phyloP scores from a whole-genome alignment of 768 basidiomycete species.

The Tricholoma flavovirens region DNA sequence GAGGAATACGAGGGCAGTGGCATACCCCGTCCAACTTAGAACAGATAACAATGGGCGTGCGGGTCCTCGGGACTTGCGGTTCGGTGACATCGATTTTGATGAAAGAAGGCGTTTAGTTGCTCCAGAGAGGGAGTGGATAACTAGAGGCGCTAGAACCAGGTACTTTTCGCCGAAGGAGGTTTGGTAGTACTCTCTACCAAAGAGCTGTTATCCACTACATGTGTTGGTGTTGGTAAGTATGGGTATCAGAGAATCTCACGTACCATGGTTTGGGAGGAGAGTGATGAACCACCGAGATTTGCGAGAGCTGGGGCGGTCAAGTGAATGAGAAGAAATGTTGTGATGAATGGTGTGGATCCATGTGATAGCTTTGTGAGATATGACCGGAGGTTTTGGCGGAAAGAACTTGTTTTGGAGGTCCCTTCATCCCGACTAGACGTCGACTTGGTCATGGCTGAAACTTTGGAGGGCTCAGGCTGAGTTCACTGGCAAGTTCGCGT shows the following conservation, averaged over 20 bases:
- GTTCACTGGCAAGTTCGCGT: too few relatives aligned
- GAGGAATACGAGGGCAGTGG: slow-evolving; percentile 48
- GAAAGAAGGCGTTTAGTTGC: slow-evolving; percentile 53
- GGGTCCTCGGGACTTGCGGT: slow-evolving; percentile 17
- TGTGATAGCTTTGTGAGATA: slow-evolving; percentile 49
- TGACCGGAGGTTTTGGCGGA: too few relatives aligned
- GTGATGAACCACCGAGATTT: slow-evolving; percentile 59
- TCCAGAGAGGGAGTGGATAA: slow-evolving; percentile 54
- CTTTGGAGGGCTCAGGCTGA: too few relatives aligned
- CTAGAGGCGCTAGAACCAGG: slow-evolving; percentile 64
- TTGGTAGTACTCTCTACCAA: slow-evolving; percentile 86
- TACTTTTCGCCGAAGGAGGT: slow-evolving; percentile 60
- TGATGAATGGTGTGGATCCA: slow-evolving; percentile 69
- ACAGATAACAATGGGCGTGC: slow-evolving; percentile 33
- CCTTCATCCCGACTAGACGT: too few relatives aligned
- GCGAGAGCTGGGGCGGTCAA: slow-evolving; percentile 70
- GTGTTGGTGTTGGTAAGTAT: background rate
- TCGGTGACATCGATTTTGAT: slow-evolving; percentile 3
- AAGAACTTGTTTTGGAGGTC: too few relatives aligned
- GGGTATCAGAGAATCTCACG: slow-evolving; percentile 14
- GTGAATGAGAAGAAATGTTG: slow-evolving; percentile 75
- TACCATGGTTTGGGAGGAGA: slow-evolving; percentile 75
- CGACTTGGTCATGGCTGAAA: too few relatives aligned
- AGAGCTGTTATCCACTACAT: slow-evolving; percentile 41
- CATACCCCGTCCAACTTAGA: slow-evolving; percentile 61